These are phyloP conservation scores for Colletotrichum tanaceti DNA, from an alignment of 2,329 filamentous ascomycete genomes.

Conservation along the genomic window DNA sequence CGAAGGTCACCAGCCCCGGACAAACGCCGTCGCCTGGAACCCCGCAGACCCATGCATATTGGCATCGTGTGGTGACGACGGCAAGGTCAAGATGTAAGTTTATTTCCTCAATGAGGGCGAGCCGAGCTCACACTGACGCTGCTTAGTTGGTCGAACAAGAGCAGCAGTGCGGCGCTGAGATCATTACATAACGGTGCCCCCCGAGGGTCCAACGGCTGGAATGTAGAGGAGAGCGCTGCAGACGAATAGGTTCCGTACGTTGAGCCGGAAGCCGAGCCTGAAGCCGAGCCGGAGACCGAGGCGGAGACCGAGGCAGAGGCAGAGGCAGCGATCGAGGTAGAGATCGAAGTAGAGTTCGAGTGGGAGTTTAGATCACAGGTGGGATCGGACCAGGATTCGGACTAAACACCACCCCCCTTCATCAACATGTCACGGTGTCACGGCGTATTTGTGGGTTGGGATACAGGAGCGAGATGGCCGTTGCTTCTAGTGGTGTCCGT, in stretches of 20 bases:
- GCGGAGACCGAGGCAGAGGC: no score
- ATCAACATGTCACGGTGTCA: slow-evolving; percentile 27
- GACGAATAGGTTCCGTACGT: slow-evolving; percentile 10
- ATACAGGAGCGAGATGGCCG: slow-evolving; percentile 1
- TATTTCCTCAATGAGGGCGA: neutral
- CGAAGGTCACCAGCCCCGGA: slow-evolving; percentile 78
- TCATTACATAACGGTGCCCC: slow-evolving; percentile 35
- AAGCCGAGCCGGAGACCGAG: no score
- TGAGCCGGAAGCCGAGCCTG: neutral
- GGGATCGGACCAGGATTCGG: slow-evolving; percentile 15
- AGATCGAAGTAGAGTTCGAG: neutral
- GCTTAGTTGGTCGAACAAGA: slow-evolving; percentile 46
- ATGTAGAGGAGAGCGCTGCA: slow-evolving; percentile 21
- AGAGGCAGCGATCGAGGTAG: no score
- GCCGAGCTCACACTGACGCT: slow-evolving; percentile 9
- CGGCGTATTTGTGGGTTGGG: slow-evolving; percentile 20
- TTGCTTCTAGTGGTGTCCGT: neutral
- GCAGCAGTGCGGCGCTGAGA: slow-evolving; percentile 42
- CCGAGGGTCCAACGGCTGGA: slow-evolving; percentile 33
- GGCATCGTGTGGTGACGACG: slow-evolving; percentile 91
- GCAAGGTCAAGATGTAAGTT: slow-evolving; percentile 84
- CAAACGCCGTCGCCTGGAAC: slow-evolving; percentile 92
- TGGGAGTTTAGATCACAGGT: slow-evolving; percentile 11
- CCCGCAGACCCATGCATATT: slow-evolving; percentile 85
- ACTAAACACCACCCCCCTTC: slow-evolving; percentile 22